Percentiles rank a stretch among this genome's conserved stretches.
phyloP scores from a whole-genome alignment of 2,329 filamentous ascomycete genomes.

The Hymenoscyphus fructigenus region DNA sequence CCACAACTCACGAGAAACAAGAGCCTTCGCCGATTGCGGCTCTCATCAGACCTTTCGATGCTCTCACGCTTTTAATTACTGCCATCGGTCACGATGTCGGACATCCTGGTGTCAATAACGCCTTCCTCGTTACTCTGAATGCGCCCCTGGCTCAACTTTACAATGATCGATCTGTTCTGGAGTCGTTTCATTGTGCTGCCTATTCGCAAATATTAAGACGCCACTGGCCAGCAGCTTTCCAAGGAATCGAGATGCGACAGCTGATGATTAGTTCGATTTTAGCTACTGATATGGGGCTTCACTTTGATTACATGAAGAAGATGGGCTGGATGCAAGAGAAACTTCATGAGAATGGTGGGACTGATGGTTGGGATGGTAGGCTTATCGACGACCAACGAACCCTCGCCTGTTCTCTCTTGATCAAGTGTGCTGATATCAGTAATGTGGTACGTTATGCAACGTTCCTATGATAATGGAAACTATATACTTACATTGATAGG shows the following conservation, averaged over 20 bases:
- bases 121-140: slow-evolving; percentile 88
- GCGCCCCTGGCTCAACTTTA: slow-evolving; percentile 92
- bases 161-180: slow-evolving; percentile 93
- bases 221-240: slow-evolving; percentile 84
- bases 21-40: slow-evolving; percentile 63
- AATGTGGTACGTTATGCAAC: slow-evolving; percentile 72
- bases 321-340: slow-evolving; percentile 79
- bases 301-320: slow-evolving; percentile 95
- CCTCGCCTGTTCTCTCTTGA: slow-evolving; percentile 83
- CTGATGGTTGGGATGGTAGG: slow-evolving; percentile 75
- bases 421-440: slow-evolving; percentile 98
- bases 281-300: slow-evolving; percentile 94
- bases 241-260: slow-evolving; percentile 75
- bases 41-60: slow-evolving; percentile 82
- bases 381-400: slow-evolving; percentile 74
- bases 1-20: slow-evolving; percentile 14
- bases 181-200: slow-evolving; percentile 96
- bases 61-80: slow-evolving; percentile 83
- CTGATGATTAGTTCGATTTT: slow-evolving; percentile 97
- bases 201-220: slow-evolving; percentile 93
- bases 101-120: slow-evolving; percentile 97
- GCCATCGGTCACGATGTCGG: slow-evolving; percentile 98
- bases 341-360: slow-evolving; percentile 63
- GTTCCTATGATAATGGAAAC: neutral
- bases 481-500: slow-evolving; percentile 49